Evolutionary conservation across 1,284 basidiomycete genomes (phyloP).

Genomic region (Tilletia caries): DNA sequence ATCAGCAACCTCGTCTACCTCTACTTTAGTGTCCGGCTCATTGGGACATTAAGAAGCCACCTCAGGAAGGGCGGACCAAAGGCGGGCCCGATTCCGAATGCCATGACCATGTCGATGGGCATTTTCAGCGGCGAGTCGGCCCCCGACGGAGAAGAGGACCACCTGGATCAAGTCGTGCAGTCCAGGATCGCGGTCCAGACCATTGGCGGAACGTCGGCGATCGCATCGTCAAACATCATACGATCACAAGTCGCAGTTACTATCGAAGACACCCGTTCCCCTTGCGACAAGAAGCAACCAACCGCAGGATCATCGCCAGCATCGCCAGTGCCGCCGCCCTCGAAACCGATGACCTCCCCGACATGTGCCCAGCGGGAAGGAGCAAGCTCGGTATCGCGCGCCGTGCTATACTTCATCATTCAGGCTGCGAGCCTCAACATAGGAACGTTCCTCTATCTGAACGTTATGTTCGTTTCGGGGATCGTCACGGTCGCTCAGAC

Average conservation of each 20-base stretch:
- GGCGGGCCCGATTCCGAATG: not conserved
- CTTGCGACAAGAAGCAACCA: no score
- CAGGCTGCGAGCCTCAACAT: not conserved
- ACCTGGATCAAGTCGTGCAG: not conserved
- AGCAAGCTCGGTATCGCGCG: not conserved
- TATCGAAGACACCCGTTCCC: no score
- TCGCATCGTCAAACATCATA: no score
- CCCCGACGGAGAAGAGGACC: not conserved
- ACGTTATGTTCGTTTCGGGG: no score
- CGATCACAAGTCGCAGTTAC: not conserved
- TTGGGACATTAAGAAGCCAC: not conserved
- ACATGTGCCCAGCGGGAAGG: no score
- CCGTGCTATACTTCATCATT: not conserved
- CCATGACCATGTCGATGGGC: not conserved
- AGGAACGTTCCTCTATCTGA: not conserved
- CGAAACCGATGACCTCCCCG: no score
- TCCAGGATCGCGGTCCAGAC: no score
- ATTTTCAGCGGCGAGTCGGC: not conserved
- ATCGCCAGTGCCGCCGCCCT: no score
- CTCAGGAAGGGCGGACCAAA: not conserved
- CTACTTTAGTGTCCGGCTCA: not conserved
- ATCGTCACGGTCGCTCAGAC: not conserved
- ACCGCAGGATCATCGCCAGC: no score
- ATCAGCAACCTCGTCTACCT: not conserved
- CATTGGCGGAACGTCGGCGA: no score